A percentile compares a stretch with the other conserved stretches of the same genome.
Conservation (phyloP, 1,284 basidiomycete genomes). For the Trametes sp. region DNA sequence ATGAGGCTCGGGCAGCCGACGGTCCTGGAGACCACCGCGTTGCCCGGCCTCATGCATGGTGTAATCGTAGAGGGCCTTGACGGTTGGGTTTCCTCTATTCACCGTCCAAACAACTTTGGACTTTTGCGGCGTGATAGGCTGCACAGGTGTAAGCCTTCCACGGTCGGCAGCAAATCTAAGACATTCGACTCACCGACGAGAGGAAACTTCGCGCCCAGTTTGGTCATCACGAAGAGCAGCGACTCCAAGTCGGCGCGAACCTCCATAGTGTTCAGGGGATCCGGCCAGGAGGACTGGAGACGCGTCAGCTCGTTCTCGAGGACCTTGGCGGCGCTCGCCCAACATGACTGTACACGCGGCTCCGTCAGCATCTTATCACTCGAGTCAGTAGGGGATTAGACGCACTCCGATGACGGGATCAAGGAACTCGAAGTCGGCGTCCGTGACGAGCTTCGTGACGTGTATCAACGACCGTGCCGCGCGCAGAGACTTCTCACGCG, state of each 20-base stretch:
- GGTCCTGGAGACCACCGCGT: constrained; percentile 5
- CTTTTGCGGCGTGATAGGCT: constrained; percentile 50
- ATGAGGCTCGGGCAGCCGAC: neutral
- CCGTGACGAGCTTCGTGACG: constrained; percentile 66
- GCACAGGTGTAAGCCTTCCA: neutral
- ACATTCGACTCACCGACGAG: constrained; percentile 55
- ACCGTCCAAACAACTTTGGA: constrained; percentile 45
- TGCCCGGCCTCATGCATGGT: constrained; percentile 10
- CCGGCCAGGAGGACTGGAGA: constrained; percentile 64
- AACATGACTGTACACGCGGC: constrained; percentile 60
- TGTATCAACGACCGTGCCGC: constrained; percentile 65
- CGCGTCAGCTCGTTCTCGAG: constrained; percentile 67
- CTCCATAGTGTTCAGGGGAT: constrained; percentile 58
- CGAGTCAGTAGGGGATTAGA: constrained; percentile 28
- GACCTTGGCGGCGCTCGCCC: constrained; percentile 71
- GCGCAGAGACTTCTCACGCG: constrained; percentile 69
- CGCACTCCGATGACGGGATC: constrained; percentile 79
- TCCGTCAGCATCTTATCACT: constrained; percentile 2
- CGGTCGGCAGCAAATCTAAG: neutral
- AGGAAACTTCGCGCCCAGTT: constrained; percentile 63
- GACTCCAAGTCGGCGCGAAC: constrained; percentile 66
- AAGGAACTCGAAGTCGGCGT: constrained; percentile 70
- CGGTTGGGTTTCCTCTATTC: constrained; percentile 32
- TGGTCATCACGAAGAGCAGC: constrained; percentile 69
- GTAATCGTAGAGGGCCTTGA: constrained; percentile 21